phyloP scores from a whole-genome alignment of 768 basidiomycete species.

The Hemileccinum impolitum region DNA sequence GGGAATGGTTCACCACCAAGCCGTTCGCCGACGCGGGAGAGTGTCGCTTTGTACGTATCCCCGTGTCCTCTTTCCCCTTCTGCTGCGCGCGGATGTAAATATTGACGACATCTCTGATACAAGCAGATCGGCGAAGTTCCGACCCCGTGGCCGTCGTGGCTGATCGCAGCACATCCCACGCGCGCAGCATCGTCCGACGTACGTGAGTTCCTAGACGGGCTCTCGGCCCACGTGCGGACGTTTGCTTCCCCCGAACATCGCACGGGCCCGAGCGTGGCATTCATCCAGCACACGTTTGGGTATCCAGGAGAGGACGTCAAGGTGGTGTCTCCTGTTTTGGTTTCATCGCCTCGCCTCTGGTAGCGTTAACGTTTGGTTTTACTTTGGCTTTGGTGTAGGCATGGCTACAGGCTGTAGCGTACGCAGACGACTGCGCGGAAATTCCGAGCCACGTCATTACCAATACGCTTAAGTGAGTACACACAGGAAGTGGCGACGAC shows the following conservation, averaged over 20 bases:
- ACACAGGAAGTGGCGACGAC: neutral
- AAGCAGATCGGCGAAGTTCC: slow-evolving; percentile 77
- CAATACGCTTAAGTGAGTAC: slow-evolving; percentile 65
- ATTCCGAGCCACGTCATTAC: slow-evolving; percentile 64
- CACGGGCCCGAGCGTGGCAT: slow-evolving; percentile 59
- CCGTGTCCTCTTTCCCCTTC: neutral
- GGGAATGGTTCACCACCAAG: slow-evolving; percentile 91
- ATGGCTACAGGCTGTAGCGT: slow-evolving; percentile 80
- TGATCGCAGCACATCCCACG: slow-evolving; percentile 81
- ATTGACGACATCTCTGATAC: neutral
- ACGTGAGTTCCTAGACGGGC: slow-evolving; percentile 53
- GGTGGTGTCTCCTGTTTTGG: slow-evolving; percentile 33
- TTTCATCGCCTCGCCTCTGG: no score
- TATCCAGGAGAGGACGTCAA: slow-evolving; percentile 81
- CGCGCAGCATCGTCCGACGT: slow-evolving; percentile 52
- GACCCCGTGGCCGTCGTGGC: slow-evolving; percentile 97
- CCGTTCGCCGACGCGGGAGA: slow-evolving; percentile 77
- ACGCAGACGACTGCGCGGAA: slow-evolving; percentile 60
- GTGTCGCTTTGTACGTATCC: slow-evolving; percentile 70
- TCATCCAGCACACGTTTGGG: slow-evolving; percentile 74
- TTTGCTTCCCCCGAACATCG: slow-evolving; percentile 65
- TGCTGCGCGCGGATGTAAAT: neutral
- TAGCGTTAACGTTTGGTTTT: neutral
- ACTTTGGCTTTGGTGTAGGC: slow-evolving; percentile 41
- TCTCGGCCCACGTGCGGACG: slow-evolving; percentile 60